Base-by-base conservation (phyloP, 345 rosid species). In the Tarenaya hassleriana region DNA sequence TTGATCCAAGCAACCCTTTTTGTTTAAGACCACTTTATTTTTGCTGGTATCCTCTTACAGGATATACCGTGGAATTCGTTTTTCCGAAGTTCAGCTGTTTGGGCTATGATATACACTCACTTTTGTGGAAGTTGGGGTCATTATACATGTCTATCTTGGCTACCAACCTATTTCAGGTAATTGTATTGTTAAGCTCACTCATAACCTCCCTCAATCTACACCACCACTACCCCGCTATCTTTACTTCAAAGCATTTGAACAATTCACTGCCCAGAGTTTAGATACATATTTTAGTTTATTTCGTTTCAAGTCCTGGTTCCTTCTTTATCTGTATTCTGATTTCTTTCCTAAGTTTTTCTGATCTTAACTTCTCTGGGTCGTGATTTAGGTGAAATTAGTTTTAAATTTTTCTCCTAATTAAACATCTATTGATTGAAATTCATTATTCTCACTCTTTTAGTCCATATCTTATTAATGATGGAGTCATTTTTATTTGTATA, bases 81-180 rank as follows among this genome's bases (percentile, higher is more conserved):
- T 75, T 84, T 91, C 63, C 71, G 21, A 63, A 82, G 70, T 63
- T 63, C 63, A 54, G 84, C 96, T 12, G 84, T 87, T 50, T 76
- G 92, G 98, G 96, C 98, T 18, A 90, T 90, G 97, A 78, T 79
- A 73, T 91, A 87, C 69, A 79, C 84, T 41, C 96, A 91, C 65
- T 91, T 91, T 69, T 91, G 98, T 58, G 98, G 98, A 63, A 87
- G 95, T 60, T 91, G 98, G 98, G 95, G 96, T 51, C 95, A 91
- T 58, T 87, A 79, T 53, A 79, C 90, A 47, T 84, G 92, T 68
- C 79, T 91, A 39, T 82, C 98, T 57, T 91, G 98, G 98, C 88
- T 91, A 58, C 98, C 96, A 18, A 78, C 92, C 6, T 91, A 77
- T 75, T 91, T 91, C 63, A 82, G 96, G 98, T 87, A 82, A 57